Evolutionary conservation across 2,329 filamentous ascomycete species (phyloP), one percentile per base, ranked within the genome.

Genomic region (Colletotrichum falcatum): DNA sequence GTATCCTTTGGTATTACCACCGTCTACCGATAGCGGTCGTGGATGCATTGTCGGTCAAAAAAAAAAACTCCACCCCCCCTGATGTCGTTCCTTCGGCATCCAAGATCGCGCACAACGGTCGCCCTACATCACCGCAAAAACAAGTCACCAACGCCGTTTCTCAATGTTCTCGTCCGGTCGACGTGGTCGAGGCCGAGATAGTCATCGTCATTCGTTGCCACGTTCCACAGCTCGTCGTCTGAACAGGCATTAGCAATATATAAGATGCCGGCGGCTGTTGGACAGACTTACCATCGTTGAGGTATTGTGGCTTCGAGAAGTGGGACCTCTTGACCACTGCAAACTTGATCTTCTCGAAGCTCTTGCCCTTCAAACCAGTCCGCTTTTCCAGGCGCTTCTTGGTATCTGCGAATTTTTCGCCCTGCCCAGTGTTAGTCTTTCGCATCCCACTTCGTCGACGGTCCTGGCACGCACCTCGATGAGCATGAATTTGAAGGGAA

Each of bases 261-360:
- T 12, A n/a, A n/a, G 60, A 20, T 60, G 42, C 11, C 28, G 56
- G 23, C 37, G 30, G 23, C 33, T 3, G 2, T 7, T 2, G 16
- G 12, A 18, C 80, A 9, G 1, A 18, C 91, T 86, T 84, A 97
- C 95, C 94, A 83, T 98, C 96, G 74, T 92, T 90, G 56, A 99
- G 85, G 82, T 97, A 97, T 70, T 90, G 88, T 33, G 94, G 92
- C 77, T 92, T 94, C 48, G 92, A 90, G 81, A 93, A 97, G 51
- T 85, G 85, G 61, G 89, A 87, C 79, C 92, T 86, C 79, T 90
- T 86, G 61, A 98, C 88, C 39, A 97, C 82, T 8, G 94, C 93
- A 84, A 99, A 98, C 81, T 97, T 98, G 81, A 99, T 96, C 86
- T 98, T 98, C 81, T 99, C 95, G 75, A 99, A 95, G 74, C 94